Evolutionary conservation across 2,329 filamentous ascomycete species (phyloP), one percentile per base, ranked within the genome.

Genomic region (Phaeosphaeriaceae sp.): DNA sequence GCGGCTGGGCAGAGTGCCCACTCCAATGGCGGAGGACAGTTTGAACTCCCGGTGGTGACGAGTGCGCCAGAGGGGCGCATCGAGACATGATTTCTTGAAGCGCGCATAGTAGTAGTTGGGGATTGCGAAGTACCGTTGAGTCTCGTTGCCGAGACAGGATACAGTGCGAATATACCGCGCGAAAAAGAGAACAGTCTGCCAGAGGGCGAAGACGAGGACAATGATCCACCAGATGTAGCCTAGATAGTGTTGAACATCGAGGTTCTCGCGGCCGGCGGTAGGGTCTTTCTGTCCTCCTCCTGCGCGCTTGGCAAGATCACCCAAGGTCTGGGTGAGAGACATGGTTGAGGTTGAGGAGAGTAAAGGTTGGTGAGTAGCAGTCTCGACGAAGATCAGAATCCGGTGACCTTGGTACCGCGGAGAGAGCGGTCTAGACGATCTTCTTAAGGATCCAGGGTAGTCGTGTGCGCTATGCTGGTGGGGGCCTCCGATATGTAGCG

Each of bases 71-170:
- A 84, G 77, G 20, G 82, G 82, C 15, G 82, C 81, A 60, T 80
- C 76, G 36, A 83, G 71, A 51, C 79, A 75, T 60, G 82, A 73
- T 49, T 78, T 78, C 74, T 82, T 84, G 71, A 83, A 75, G 51
- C 65, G 71, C 48, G 80, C 78, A 57, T 76, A 81, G 31, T 66
- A 68, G 50, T 70, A 67, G 61, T 91, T 89, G 6, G 90, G 84
- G 22, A 82, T 80, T 47, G 88, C 85, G 73, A 93, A 97, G 80
- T 92, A 97, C 60, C 86, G 84, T 76, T 97, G 93, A 1, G 84
- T 89, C 63, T 91, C 89, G 79, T 92, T 92, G 79, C 86, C 89
- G 65, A 97, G 84, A 70, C 89, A 92, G 44, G 90, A 85, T 46
- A 96, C 83, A 24, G 86, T 89, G 62, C 93, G 87, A 40, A 93